Evolutionary conservation across 495 filamentous ascomycete genomes (phyloP).

Genomic region (Penicillium tannophilum): DNA sequence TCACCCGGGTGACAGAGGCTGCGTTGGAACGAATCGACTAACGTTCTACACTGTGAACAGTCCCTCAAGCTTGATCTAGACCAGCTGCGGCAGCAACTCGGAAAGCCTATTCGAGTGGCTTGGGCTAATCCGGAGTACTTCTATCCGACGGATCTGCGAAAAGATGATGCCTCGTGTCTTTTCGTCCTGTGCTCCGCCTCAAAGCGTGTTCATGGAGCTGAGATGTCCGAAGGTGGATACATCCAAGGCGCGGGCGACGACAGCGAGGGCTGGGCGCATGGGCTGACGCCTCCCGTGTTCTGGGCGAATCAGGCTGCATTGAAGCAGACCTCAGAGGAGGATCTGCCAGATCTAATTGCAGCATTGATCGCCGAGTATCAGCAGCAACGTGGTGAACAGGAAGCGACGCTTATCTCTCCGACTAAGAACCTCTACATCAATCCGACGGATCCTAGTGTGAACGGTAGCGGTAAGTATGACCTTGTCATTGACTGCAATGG

Average conservation of each 20-base stretch:
- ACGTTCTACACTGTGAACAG: conserved; percentile 26
- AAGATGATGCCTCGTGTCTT: conserved; percentile 52
- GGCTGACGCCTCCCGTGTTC: conserved; percentile 74
- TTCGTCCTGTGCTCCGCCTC: conserved; percentile 83
- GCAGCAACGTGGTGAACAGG: conserved; percentile 22
- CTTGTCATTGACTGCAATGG: conserved; percentile 49
- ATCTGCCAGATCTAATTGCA: conserved; percentile 65
- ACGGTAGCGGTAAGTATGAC: conserved; percentile 34
- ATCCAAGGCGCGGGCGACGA: conserved; percentile 96
- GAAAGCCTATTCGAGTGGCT: conserved; percentile 42
- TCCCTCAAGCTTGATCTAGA: conserved; percentile 53
- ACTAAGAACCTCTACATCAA: conserved; percentile 46
- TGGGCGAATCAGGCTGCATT: conserved; percentile 67
- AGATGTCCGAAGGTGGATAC: conserved; percentile 73
- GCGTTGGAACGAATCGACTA: conserved; percentile 1
- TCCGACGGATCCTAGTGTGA: conserved; percentile 17
- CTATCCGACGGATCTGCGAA: conserved; percentile 42
- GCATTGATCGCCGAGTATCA: conserved; percentile 46
- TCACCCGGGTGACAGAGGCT: conserved; percentile 14
- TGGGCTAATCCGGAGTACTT: conserved; percentile 48
- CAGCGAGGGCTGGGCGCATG: conserved; percentile 83
- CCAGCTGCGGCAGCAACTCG: conserved; percentile 37
- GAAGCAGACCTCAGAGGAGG: conserved; percentile 59
- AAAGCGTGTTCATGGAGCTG: conserved; percentile 62
- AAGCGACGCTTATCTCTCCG: conserved; percentile 38